Conservation (phyloP, 2,329 filamentous ascomycete species). For the Cercospora brassicicola region DNA sequence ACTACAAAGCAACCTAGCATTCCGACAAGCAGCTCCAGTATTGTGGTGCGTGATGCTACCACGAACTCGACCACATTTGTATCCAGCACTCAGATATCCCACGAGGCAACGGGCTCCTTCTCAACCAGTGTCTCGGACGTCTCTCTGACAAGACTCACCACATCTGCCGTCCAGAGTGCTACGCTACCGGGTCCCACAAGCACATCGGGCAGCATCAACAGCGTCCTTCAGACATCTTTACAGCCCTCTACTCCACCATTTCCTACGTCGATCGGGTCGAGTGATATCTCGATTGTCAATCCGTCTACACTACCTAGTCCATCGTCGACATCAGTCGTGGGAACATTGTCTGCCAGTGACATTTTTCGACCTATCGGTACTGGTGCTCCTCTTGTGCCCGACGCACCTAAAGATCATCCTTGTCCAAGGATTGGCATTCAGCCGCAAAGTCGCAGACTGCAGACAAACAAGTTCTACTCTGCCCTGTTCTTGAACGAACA, state of each 20-base stretch:
- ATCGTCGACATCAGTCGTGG: conserved; percentile 30
- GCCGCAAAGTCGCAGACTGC: conserved; percentile 49
- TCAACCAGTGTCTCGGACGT: conserved; percentile 30
- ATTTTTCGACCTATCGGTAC: conserved; percentile 46
- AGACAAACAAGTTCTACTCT: conserved; percentile 70
- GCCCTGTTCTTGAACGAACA: conserved; percentile 79
- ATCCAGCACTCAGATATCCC: not conserved
- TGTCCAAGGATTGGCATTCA: conserved; percentile 44
- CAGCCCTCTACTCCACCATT: conserved; percentile 35
- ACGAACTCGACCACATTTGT: not conserved
- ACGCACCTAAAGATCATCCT: conserved; percentile 46
- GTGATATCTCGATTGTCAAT: conserved; percentile 36
- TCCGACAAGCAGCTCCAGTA: conserved; percentile 14
- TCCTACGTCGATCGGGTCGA: conserved; percentile 31
- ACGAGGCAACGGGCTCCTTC: conserved; percentile 13
- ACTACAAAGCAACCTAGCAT: not conserved
- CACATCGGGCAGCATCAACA: conserved; percentile 25
- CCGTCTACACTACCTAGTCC: conserved; percentile 31
- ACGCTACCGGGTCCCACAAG: conserved; percentile 22
- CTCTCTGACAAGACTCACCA: conserved; percentile 32
- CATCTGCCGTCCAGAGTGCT: conserved; percentile 36
- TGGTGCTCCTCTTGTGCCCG: conserved; percentile 44
- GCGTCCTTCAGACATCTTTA: conserved; percentile 32
- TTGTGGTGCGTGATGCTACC: conserved; percentile 18
- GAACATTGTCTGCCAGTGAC: conserved; percentile 31